Percentiles rank a stretch among this genome's conserved stretches.
Evolutionary conservation across 352 stramenopile genomes (phyloP).

Genomic region (Pythium guiyangense): DNA sequence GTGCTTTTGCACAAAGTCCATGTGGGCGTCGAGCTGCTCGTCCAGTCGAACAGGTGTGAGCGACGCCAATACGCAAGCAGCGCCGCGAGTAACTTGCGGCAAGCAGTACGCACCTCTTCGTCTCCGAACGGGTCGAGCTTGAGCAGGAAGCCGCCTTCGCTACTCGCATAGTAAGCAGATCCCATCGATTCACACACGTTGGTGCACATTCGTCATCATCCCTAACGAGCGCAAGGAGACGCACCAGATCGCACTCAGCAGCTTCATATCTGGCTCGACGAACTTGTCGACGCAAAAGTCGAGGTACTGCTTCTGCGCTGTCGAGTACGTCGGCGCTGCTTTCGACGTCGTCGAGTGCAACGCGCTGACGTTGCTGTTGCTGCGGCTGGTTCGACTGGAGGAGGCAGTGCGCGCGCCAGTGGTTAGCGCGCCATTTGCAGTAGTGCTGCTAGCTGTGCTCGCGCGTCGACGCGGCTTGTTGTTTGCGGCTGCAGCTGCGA

Average conservation of each 20-base stretch:
- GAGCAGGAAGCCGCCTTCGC: constrained; percentile 29
- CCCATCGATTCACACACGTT: too few relatives aligned
- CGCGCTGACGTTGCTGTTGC: background rate
- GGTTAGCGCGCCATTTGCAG: background rate
- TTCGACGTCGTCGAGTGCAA: background rate
- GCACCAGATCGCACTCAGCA: constrained; percentile 33
- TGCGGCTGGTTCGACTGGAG: background rate
- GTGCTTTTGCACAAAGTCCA: constrained; percentile 38
- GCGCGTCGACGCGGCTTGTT: constrained; percentile 10
- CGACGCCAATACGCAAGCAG: background rate
- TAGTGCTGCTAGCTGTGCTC: background rate
- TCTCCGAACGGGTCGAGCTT: constrained; percentile 47
- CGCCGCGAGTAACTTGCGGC: background rate
- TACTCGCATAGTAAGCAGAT: background rate
- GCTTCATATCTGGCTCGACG: constrained; percentile 38
- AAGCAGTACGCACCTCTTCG: constrained; percentile 30
- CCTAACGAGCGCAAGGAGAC: background rate
- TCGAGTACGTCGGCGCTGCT: constrained; percentile 17
- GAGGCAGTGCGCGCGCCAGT: background rate
- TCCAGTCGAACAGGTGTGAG: background rate
- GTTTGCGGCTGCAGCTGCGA: constrained; percentile 20
- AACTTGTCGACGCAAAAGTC: constrained; percentile 50
- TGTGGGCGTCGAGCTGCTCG: constrained; percentile 39
- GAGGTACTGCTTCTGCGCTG: constrained; percentile 48
- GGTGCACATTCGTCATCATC: background rate